A percentile compares a stretch with the other conserved stretches of the same genome.
Conservation (phyloP, 2,329 filamentous ascomycete genomes). For the Diaporthe ampelina region DNA sequence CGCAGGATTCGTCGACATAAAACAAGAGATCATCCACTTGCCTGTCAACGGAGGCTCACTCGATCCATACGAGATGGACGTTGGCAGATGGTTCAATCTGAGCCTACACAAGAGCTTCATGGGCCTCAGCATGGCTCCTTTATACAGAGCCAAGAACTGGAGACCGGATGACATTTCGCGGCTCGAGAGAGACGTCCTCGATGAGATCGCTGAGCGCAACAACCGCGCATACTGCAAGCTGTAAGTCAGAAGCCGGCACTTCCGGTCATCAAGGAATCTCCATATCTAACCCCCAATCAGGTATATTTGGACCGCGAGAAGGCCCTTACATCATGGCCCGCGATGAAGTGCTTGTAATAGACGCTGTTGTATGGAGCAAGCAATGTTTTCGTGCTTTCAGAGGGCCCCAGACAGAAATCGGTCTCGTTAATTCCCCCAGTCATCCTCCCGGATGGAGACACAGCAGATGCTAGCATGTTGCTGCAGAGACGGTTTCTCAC, state of each 20-base stretch:
- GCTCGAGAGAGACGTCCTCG: constrained; percentile 73
- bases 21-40: constrained; percentile 76
- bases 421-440: constrained; percentile 1
- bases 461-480: constrained; percentile 11
- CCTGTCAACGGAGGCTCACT: constrained; percentile 82
- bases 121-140: constrained; percentile 79
- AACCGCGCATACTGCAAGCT: constrained; percentile 81
- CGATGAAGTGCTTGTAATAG: background rate
- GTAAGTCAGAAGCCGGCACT: constrained; percentile 66
- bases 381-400: constrained; percentile 21
- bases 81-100: constrained; percentile 88
- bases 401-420: background rate
- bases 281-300: constrained; percentile 43
- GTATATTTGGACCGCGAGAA: constrained; percentile 52
- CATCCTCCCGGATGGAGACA: background rate
- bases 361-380: background rate
- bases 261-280: background rate
- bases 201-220: constrained; percentile 77
- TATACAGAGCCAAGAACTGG: constrained; percentile 76
- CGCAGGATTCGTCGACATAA: constrained; percentile 85
- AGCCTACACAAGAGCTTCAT: constrained; percentile 81
- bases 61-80: constrained; percentile 73
- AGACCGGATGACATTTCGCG: constrained; percentile 72
- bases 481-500: constrained; percentile 18
- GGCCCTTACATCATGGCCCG: constrained; percentile 40